Base-by-base conservation (phyloP, 2,329 filamentous ascomycete species). In the Stagonosporopsis cucurbitacearum region DNA sequence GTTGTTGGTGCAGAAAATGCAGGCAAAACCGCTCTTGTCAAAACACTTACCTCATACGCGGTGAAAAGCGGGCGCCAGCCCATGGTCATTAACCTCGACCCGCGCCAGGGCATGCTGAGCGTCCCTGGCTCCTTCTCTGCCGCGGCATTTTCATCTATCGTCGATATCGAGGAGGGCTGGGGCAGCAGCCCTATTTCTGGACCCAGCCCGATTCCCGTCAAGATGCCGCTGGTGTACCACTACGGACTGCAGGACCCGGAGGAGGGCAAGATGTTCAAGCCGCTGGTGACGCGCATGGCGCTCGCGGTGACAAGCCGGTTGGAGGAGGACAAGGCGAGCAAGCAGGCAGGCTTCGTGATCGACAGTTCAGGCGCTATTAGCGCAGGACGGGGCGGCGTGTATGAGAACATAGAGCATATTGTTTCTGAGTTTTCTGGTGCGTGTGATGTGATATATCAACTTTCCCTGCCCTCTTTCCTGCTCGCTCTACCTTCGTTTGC, bases 121-220 rank as follows among this genome's bases (percentile, higher is more conserved):
- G 75, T 80, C 11, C 78, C 95, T 0, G 93, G 93, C 0, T 93
- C 90, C 30, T 75, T 99, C 63, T 94, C 89, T 47, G 91, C 93
- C 0, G 88, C 90, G n/a, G 90, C 91, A 4, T 92, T 96, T 70
- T 90, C 90, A 9, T 92, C 90, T 0, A 85, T 96, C 66, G 85
- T 98, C 78, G 94, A 98, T 74, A 83, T 96, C 1, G 90, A 94
- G 68, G 88, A 92, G 58, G 91, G 90, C 7, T 97, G 92, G 88
- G 95, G 95, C 9, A 91, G 85, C 63, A 93, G 91, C 65, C 93
- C 94, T 0, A 96, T 93, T 67, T 96, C 90, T 63, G 95, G 94
- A 0, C 93, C 95, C 0, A 95, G 89, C 65, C 85, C 88, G 0
- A 87, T 96, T 17, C 93, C 94, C 0, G 91, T 96, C 48, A 98